A percentile compares a stretch with the other conserved stretches of the same genome.
Conservation (phyloP, 345 rosid genomes). For the Clausena lansium region DNA sequence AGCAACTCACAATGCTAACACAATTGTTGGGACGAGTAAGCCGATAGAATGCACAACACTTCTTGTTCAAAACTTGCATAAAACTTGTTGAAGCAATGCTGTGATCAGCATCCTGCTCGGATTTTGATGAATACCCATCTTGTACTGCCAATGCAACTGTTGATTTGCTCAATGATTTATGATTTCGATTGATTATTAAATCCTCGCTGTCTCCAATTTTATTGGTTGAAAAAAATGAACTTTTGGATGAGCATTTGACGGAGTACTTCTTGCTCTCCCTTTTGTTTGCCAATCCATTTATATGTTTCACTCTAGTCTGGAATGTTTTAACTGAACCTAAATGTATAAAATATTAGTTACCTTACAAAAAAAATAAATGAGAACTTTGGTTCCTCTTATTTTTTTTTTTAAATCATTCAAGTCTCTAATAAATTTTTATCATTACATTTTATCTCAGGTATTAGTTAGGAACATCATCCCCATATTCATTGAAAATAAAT, state of each 20-base stretch:
- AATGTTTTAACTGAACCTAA: no score
- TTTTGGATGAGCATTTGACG: not conserved
- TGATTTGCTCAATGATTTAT: not conserved
- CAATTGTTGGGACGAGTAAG: constrained; percentile 32
- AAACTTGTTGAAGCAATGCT: not conserved
- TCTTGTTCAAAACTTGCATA: not conserved
- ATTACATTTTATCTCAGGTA: no score
- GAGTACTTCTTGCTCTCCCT: not conserved
- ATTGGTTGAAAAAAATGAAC: not conserved
- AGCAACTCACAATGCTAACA: constrained; percentile 30
- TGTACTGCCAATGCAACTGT: not conserved
- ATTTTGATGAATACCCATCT: not conserved
- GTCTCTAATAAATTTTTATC: no score
- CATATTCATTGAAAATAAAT: no score
- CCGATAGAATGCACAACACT: constrained; percentile 2
- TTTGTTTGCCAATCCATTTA: not conserved
- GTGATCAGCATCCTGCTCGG: not conserved
- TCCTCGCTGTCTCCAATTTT: not conserved
- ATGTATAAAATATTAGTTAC: no score
- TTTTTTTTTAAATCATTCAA: no score
- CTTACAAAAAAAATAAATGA: no score
- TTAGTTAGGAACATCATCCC: no score
- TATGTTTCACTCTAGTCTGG: no score
- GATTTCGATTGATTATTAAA: not conserved
- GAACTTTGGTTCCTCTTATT: no score